Base-by-base conservation (phyloP, 2,329 filamentous ascomycete species). In the Lecanosticta acicola region DNA sequence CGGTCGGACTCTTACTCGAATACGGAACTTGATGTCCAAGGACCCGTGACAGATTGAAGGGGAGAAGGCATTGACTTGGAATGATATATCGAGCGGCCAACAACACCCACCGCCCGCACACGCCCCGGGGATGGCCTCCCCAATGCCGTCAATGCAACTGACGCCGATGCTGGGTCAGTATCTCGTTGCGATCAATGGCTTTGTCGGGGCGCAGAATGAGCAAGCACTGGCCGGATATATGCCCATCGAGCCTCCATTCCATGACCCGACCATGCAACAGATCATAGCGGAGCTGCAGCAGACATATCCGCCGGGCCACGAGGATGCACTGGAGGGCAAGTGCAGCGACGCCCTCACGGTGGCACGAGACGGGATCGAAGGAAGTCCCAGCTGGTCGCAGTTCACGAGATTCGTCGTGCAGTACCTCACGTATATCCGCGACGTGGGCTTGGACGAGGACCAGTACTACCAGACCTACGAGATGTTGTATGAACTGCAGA, bases 371-470 rank as follows among this genome's bases (percentile, higher is more conserved):
- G 76, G 80, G 1, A 71, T 74, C 0, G 80, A 85, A 41, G 83
- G 81, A 1, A 74, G 78, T 51, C 81, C 83, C 5, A 74, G 77
- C 0, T 94, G 88, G 87, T 79, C 81, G 0, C 80, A 84, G 1
- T 88, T 95, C 63, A 73, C 84, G 40, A 77, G 80, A 2, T 94
- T 95, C 61, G 79, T 94, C 65, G 84, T 81, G 58, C 81, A 87
- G 40, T 96, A 94, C 60, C 74, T 95, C 53, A 72, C 78, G 36
- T 94, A 90, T 58, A 80, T 91, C 72, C 75, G 89, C 45, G 87
- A 94, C 59, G 82, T 91, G 42, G 85, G 89, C 58, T 80, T 87
- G 24, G 77, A 94, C 58, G 81, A 85, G 40, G 78, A 82, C 10
- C 83, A 94, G 59, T 70, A 93, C 33, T 69, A 91, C 20, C 77